Evolutionary conservation across 257 asterid genomes (phyloP).

Genomic region (Scutellaria minor): DNA sequence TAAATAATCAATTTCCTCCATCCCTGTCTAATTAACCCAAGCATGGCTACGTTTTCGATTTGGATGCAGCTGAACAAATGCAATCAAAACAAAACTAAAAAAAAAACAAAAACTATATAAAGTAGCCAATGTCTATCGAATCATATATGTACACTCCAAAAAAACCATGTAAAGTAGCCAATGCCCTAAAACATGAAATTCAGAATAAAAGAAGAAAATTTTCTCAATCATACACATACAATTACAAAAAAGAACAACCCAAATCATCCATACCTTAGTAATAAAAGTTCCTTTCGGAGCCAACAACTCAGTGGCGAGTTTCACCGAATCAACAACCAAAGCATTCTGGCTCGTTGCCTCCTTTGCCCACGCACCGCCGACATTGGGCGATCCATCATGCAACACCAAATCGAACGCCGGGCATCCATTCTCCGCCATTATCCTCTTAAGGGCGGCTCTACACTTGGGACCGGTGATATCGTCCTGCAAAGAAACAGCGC

Average conservation of each 20-base stretch:
- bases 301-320: constrained; percentile 79
- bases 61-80: neutral
- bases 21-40: neutral
- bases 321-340: constrained; percentile 85
- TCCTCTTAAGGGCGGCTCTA: constrained; percentile 54
- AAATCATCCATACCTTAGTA: constrained; percentile 62
- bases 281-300: constrained; percentile 87
- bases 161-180: no score
- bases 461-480: constrained; percentile 81
- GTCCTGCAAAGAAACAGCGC: constrained; percentile 79
- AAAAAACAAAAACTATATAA: neutral
- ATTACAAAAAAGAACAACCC: neutral
- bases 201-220: neutral
- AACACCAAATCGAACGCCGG: constrained; percentile 79
- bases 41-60: neutral
- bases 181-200: neutral
- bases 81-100: neutral
- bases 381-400: constrained; percentile 94
- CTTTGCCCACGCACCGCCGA: constrained; percentile 96
- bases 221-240: neutral
- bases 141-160: neutral
- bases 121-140: neutral
- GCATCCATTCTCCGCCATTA: constrained; percentile 80
- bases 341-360: constrained; percentile 93
- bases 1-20: neutral